These are phyloP conservation scores for Steccherinum ochraceum DNA, from an alignment of 768 basidiomycete species.

Conservation along the genomic window DNA sequence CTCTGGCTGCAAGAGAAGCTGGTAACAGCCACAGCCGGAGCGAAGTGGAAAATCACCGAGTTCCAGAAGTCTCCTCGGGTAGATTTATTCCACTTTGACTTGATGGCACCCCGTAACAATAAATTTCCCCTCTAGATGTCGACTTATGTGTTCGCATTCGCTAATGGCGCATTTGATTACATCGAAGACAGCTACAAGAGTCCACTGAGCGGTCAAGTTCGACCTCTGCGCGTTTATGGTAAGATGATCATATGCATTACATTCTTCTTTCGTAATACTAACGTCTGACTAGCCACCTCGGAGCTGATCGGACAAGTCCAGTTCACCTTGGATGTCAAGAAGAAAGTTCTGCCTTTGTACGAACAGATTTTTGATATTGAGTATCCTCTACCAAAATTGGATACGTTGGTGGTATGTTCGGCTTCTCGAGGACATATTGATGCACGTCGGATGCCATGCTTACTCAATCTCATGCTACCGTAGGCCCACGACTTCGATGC, in stretches of 20 bases:
- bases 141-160: slow-evolving; percentile 82
- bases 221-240: slow-evolving; percentile 84
- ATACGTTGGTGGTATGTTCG: slow-evolving; percentile 66
- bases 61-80: slow-evolving; percentile 78
- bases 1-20: slow-evolving; percentile 24
- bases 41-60: slow-evolving; percentile 72
- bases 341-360: slow-evolving; percentile 76
- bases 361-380: slow-evolving; percentile 89
- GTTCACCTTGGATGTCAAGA: slow-evolving; percentile 84
- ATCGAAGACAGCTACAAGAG: slow-evolving; percentile 72
- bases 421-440: background rate
- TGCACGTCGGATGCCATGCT: background rate
- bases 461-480: slow-evolving; percentile 13
- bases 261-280: no score
- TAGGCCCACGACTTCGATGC: slow-evolving; percentile 81
- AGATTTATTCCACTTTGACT: no score
- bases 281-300: slow-evolving; percentile 54
- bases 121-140: slow-evolving; percentile 69
- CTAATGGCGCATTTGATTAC: slow-evolving; percentile 71
- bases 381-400: slow-evolving; percentile 89
- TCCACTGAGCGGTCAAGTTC: slow-evolving; percentile 68
- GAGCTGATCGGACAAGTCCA: slow-evolving; percentile 78
- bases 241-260: no score
- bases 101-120: no score
- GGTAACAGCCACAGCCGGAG: slow-evolving; percentile 14